These are phyloP conservation scores for Amanita muscaria DNA, from an alignment of 768 basidiomycete species.

Conservation along the genomic window DNA sequence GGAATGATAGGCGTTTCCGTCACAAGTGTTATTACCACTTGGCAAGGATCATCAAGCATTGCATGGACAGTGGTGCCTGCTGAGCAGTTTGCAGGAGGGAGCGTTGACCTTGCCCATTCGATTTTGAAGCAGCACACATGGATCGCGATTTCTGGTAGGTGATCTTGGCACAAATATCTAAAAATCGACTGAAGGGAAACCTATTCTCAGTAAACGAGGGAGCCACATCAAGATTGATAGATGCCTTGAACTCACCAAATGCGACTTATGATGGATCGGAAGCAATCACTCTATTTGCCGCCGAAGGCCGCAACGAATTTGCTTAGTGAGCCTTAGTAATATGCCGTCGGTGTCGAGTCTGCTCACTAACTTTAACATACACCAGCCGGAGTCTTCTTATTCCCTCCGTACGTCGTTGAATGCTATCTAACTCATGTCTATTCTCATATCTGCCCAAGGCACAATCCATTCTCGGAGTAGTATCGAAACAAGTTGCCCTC, in stretches of 20 bases:
- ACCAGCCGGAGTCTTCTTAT: conserved; percentile 24
- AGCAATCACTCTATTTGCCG: conserved; percentile 40
- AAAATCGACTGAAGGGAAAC: no score
- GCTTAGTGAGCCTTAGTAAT: conserved; percentile 36
- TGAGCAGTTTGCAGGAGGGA: conserved; percentile 36
- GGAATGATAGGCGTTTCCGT: conserved; percentile 41
- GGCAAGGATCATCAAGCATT: conserved; percentile 22
- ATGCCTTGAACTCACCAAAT: conserved; percentile 31
- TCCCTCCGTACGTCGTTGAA: conserved; percentile 19
- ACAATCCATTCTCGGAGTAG: conserved; percentile 23
- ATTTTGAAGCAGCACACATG: conserved; percentile 45
- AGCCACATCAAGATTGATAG: conserved; percentile 27
- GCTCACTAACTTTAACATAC: background rate
- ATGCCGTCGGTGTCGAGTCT: background rate
- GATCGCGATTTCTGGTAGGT: conserved; percentile 45
- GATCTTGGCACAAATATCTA: background rate
- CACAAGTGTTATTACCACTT: conserved; percentile 24
- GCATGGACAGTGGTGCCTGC: conserved; percentile 38
- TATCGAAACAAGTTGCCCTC: conserved; percentile 23
- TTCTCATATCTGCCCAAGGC: background rate
- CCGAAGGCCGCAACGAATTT: conserved; percentile 49
- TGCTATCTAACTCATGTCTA: background rate
- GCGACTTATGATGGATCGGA: conserved; percentile 36
- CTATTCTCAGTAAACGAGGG: conserved; percentile 30
- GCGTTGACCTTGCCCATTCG: conserved; percentile 30